Evolutionary conservation across 192 early-diverging fungal species (phyloP), one percentile per base, ranked within the genome.

Genomic region (Backusella tuberculispora): DNA sequence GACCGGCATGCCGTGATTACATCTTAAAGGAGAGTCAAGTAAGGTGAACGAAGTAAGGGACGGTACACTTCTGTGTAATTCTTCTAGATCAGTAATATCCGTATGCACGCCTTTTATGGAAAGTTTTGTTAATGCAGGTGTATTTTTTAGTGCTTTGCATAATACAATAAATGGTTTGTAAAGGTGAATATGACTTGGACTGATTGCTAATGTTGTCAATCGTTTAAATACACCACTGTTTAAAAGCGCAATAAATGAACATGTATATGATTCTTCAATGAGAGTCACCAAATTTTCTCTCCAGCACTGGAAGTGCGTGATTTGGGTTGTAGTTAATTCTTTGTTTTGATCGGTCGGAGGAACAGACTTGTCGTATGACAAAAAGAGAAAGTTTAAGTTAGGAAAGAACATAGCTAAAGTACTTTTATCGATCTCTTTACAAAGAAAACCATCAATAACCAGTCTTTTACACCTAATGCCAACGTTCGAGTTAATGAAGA

Each of bases 191-290:
- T 24, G 53, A 2, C 53, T 60, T 60, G 53, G 53, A 12, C 53
- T 60, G 21, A 60, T 10, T 60, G 53, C 53, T 26, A 60, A 24
- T 24, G 21, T 60, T 60, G 21, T 60, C 21, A 60, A 12, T n/a
- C 53, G 21, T 8, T 12, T 60, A 12, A 60, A 60, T 9, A 24
- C 26, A 4, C 53, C 53, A 26, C 53, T 60, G 19, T 26, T 60
- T 24, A 60, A 60, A 12, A 60, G 24, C 53, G 8, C 10, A 60
- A 60, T 19, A 24, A 60, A 60, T 5, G 53, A 60, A n/a, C 53
- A 24, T 60, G 53, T 60, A 60, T 60, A 60, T 24, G 53, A 60
- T 60, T 60, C 53, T 26, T 60, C 53, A 60, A 60, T 60, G 24
- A 60, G 53, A 6, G 53, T 29, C 21, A 24, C 26, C 10, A 60